Base-by-base conservation (phyloP, 441 rosid genomes). In the Mallotus japonicus region DNA sequence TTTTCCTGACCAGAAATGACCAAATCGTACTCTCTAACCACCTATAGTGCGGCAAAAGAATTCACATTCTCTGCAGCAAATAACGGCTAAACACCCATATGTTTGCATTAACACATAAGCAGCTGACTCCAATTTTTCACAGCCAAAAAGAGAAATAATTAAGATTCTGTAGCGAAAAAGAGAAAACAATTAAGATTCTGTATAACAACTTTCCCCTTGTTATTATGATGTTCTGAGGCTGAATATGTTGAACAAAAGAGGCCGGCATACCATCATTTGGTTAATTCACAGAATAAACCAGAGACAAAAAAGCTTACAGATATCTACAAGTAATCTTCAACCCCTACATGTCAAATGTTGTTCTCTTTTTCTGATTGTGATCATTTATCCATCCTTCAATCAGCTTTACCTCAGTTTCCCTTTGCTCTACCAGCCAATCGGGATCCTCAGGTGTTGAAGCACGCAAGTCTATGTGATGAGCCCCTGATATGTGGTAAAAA, bases 401-500 rank as follows among this genome's bases (percentile, higher is more conserved):
- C 79, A 91, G 82, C 79, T 72, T 77, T 59, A 85, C 78, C 83
- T 91, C 98, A 5, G 88, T 83, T 75, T 68, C 88, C 73, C 97
- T 82, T 80, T 88, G 97, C 53, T 89, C 86, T 65, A 85, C 78
- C 76, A 93, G 79, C 98, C 98, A 91, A 61, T 85, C 82, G 8
- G 95, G 97, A 80, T 93, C 97, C 22, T 85, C 89, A 0, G 82
- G 63, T 8, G 86, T 86, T 15, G 97, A 80, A 16, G 91, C 77
- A 51, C 97, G 92, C 85, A 91, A 79, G 81, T 93, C 93, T 66
- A 86, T 79, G 78, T 93, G 98, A 81, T 93, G 98, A 55, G 90
- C 93, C 72, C 98, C 95, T 93, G 82, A 70, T 15, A 56, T n/a
- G 54, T 61, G 22, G 47, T 14, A 19, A 54, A 70, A 1, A 51